A percentile compares a stretch with the other conserved stretches of the same genome.
Evolutionary conservation across 352 stramenopile species (phyloP).

Genomic region (Phytophthora quininea): DNA sequence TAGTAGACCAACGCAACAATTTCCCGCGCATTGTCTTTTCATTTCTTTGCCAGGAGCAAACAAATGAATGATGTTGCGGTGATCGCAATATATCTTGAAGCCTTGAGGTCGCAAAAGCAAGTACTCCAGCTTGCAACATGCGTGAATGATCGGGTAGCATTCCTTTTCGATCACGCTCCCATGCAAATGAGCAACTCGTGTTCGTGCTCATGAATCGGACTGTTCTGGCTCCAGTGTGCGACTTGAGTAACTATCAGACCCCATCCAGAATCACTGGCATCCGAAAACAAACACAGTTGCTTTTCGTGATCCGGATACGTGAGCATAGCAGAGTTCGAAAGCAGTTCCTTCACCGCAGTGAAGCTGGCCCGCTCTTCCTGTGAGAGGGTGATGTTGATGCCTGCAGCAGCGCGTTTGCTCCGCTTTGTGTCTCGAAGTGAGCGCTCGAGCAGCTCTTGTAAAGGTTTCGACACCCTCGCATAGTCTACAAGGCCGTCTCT

Average conservation of each 20-base stretch:
- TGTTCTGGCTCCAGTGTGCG: background rate
- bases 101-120: too few relatives aligned
- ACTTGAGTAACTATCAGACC: conserved; percentile 11
- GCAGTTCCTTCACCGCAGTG: conserved; percentile 1
- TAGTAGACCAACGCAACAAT: too few relatives aligned
- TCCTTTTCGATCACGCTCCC: conserved; percentile 26
- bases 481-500: background rate
- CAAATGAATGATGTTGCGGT: too few relatives aligned
- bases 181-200: conserved; percentile 14
- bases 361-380: background rate
- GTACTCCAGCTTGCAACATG: too few relatives aligned
- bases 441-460: background rate
- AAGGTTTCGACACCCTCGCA: background rate
- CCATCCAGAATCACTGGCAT: conserved; percentile 3
- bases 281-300: background rate
- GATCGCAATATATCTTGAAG: too few relatives aligned
- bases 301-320: conserved; percentile 4
- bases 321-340: conserved; percentile 3
- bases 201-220: conserved; percentile 8
- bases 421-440: background rate
- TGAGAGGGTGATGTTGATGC: background rate
- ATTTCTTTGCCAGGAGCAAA: too few relatives aligned
- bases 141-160: background rate
- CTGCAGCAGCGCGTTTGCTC: background rate
- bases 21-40: too few relatives aligned